Conservation (phyloP, 2,329 filamentous ascomycete species). For the Sphaerulina musiva region DNA sequence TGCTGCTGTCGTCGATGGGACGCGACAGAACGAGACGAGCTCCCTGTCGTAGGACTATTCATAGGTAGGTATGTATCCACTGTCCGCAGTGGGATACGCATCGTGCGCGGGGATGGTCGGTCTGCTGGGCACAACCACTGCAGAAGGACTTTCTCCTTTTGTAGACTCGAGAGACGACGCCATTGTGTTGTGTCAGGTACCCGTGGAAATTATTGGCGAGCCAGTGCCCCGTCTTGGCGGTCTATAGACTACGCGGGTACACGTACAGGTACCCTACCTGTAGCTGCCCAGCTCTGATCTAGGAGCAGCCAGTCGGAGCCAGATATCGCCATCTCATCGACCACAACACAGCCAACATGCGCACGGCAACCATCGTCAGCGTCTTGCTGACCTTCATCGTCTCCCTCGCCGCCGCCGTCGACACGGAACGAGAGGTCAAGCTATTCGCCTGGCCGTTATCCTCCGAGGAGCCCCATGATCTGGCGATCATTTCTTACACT, state of each 20-base stretch:
- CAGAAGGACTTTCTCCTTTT: too few relatives aligned
- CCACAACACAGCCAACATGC: constrained; percentile 30
- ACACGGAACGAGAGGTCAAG: constrained; percentile 27
- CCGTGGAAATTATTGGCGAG: too few relatives aligned
- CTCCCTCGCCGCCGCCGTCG: constrained; percentile 27
- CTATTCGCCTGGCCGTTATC: constrained; percentile 35
- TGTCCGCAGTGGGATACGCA: not conserved
- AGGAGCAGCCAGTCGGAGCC: too few relatives aligned
- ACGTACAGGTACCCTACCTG: too few relatives aligned
- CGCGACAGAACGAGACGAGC: not conserved
- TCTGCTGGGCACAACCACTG: not conserved
- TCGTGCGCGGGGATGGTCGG: constrained; percentile 1
- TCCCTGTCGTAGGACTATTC: not conserved
- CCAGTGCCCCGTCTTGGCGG: constrained; percentile 1
- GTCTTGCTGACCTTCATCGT: constrained; percentile 33
- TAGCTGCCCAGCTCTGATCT: too few relatives aligned
- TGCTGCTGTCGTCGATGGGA: not conserved
- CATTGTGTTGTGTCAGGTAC: too few relatives aligned
- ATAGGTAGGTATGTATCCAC: not conserved
- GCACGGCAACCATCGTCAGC: constrained; percentile 33
- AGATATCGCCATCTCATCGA: not conserved
- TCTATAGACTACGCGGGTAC: too few relatives aligned
- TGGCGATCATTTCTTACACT: constrained; percentile 42
- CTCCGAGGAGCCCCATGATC: constrained; percentile 34
- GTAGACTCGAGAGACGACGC: not conserved